These are phyloP conservation scores for Dendrothele bispora DNA, from an alignment of 768 basidiomycete genomes.

Conservation along the genomic window DNA sequence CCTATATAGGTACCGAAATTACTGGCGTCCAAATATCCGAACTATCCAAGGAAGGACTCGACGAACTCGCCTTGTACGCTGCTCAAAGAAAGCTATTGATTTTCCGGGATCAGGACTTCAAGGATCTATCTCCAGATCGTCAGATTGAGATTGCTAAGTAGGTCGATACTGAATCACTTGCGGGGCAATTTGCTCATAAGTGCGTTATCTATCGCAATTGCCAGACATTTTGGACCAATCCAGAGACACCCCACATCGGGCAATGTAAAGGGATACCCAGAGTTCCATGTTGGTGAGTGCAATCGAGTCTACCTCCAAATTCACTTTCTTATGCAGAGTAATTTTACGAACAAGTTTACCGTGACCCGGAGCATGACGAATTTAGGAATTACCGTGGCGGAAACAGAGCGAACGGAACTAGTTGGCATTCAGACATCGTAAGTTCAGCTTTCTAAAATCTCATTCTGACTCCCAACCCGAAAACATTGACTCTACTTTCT, in stretches of 20 bases:
- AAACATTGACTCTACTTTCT: not conserved
- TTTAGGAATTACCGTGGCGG: slow-evolving; percentile 44
- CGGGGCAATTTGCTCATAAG: no score
- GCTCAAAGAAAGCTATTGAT: slow-evolving; percentile 55
- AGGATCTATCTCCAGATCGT: slow-evolving; percentile 50
- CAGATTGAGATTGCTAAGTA: slow-evolving; percentile 53
- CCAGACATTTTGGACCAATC: slow-evolving; percentile 45
- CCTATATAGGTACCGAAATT: slow-evolving; percentile 53
- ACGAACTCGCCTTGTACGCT: slow-evolving; percentile 51
- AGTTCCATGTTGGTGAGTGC: slow-evolving; percentile 54
- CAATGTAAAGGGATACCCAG: slow-evolving; percentile 54
- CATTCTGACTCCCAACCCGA: not conserved
- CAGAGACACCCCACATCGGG: slow-evolving; percentile 48
- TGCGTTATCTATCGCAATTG: no score
- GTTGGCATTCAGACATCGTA: slow-evolving; percentile 59
- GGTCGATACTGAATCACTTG: no score
- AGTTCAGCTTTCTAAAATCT: slow-evolving; percentile 17
- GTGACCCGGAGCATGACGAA: slow-evolving; percentile 42
- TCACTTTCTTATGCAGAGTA: not conserved
- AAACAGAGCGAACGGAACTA: slow-evolving; percentile 40
- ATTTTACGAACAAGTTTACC: slow-evolving; percentile 39
- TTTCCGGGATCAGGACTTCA: slow-evolving; percentile 64
- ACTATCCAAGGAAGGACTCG: slow-evolving; percentile 49
- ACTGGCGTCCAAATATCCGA: slow-evolving; percentile 53
- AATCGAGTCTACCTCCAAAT: not conserved